Conservation (phyloP, 176 grass and related monocot species). For the Carex parvula region DNA sequence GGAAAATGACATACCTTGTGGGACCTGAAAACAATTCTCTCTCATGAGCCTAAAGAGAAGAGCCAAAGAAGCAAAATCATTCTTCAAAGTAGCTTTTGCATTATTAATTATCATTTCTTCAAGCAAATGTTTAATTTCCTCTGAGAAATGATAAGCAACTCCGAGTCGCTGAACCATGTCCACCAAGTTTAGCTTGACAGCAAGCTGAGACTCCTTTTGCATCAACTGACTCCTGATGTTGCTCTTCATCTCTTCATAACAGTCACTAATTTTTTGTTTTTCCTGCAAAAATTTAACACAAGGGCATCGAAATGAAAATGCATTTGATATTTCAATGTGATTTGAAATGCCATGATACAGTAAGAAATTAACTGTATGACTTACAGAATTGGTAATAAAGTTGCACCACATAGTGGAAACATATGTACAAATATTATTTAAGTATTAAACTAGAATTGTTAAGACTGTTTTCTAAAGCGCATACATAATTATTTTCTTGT, state of each 20-base stretch:
- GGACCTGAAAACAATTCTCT: slow-evolving; percentile 16
- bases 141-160: slow-evolving; percentile 39
- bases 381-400: neutral
- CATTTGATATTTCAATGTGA: neutral
- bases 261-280: neutral
- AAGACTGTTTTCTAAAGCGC: neutral
- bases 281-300: neutral
- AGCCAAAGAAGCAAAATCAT: slow-evolving; percentile 25
- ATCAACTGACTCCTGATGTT: slow-evolving; percentile 27
- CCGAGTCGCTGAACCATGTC: slow-evolving; percentile 39
- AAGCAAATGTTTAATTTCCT: slow-evolving; percentile 34
- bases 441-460: neutral
- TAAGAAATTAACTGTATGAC: neutral
- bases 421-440: neutral
- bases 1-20: slow-evolving; percentile 25
- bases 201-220: neutral
- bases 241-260: neutral
- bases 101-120: neutral
- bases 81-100: neutral
- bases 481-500: neutral
- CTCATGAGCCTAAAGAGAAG: slow-evolving; percentile 44
- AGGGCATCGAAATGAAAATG: neutral
- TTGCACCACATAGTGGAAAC: neutral
- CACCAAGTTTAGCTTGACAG: slow-evolving; percentile 10
- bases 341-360: neutral